Percentiles rank a stretch among this genome's conserved stretches.
These are phyloP conservation scores for Scedosporium dehoogii DNA, from an alignment of 2,329 filamentous ascomycete species.

Conservation along the genomic window DNA sequence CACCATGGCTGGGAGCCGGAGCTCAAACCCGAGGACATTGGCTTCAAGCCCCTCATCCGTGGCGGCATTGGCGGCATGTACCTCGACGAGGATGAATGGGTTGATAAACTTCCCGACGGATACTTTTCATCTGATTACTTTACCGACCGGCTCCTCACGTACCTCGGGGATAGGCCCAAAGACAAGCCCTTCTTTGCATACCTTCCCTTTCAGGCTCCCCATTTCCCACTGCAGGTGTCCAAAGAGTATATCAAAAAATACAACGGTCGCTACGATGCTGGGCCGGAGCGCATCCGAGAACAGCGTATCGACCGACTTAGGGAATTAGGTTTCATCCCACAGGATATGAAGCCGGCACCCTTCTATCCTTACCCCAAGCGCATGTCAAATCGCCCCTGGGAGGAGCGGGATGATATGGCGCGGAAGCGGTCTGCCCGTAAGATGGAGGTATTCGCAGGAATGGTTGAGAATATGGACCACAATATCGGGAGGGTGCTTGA, in stretches of 20 bases:
- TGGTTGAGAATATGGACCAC: conserved; percentile 42
- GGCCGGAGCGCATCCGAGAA: conserved; percentile 34
- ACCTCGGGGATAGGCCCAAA: conserved; percentile 20
- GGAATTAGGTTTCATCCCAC: conserved; percentile 27
- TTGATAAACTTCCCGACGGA: conserved; percentile 26
- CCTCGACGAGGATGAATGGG: conserved; percentile 5
- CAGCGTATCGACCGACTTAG: conserved; percentile 33
- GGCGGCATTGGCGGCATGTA: neutral
- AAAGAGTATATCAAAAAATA: conserved; percentile 35
- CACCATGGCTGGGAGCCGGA: conserved; percentile 22
- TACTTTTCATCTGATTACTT: conserved; percentile 38
- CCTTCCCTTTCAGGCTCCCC: conserved; percentile 26
- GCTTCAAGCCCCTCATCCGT: neutral
- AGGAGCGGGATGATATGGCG: conserved; percentile 11
- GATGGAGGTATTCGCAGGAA: conserved; percentile 37
- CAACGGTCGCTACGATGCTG: conserved; percentile 37
- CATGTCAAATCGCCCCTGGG: conserved; percentile 9
- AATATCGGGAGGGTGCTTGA: conserved; percentile 39
- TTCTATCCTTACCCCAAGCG: conserved; percentile 4
- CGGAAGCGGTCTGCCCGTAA: conserved; percentile 9
- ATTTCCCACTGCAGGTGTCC: conserved; percentile 42
- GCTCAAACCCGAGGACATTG: neutral
- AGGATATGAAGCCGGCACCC: conserved; percentile 13
- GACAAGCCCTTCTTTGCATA: conserved; percentile 18
- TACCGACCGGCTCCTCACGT: conserved; percentile 31